Evolutionary conservation across 208 protist genomes (phyloP).

Genomic region (Leishmania mexicana): DNA sequence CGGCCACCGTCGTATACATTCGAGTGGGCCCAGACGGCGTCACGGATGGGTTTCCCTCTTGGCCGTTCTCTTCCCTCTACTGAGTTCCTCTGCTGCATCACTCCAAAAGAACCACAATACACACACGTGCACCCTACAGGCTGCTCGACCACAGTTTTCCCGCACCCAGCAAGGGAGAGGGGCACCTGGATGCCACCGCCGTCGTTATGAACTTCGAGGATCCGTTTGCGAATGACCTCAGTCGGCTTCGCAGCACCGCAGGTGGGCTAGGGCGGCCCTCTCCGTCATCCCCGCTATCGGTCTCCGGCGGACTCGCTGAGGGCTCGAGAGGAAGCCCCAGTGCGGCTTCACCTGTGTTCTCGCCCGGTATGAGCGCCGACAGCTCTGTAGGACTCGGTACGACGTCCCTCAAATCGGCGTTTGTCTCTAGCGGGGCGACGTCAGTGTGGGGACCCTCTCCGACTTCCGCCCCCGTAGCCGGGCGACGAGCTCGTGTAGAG

Average conservation of each 20-base stretch:
- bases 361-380: conserved; percentile 1
- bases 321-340: background rate
- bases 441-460: conserved; percentile 7
- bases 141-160: background rate
- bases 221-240: conserved; percentile 68
- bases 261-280: conserved; percentile 13
- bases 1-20: background rate
- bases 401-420: background rate
- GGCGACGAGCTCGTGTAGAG: conserved; percentile 21
- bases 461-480: conserved; percentile 22
- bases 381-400: conserved; percentile 5
- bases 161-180: background rate
- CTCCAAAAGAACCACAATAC: background rate
- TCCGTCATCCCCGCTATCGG: conserved; percentile 10
- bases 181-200: background rate
- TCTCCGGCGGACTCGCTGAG: background rate
- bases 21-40: background rate
- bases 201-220: conserved; percentile 72
- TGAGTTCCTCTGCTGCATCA: too few relatives aligned
- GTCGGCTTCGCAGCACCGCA: conserved; percentile 25
- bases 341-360: background rate
- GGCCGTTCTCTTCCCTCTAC: background rate
- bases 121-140: background rate
- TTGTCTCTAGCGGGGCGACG: background rate
- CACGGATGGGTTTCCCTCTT: background rate